Conservation (phyloP, 495 filamentous ascomycete genomes). For the Neurospora tetrasperma region DNA sequence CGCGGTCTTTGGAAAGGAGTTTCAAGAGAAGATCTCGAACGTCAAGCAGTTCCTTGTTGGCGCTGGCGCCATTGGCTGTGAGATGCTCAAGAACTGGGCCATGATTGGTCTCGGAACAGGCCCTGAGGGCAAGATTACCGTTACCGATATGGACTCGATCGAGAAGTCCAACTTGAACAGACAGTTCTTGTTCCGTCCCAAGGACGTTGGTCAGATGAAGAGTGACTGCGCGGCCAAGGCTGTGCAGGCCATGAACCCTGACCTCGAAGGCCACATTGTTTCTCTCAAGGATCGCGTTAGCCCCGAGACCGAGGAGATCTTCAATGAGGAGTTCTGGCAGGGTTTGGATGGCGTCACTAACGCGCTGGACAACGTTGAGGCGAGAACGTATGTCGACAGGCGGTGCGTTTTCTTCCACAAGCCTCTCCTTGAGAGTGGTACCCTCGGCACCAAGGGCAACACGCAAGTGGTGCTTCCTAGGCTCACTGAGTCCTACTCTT, state of each 20-base stretch:
- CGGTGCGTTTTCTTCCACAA: constrained; percentile 99
- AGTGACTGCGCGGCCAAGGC: constrained; percentile 88
- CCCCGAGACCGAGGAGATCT: constrained; percentile 85
- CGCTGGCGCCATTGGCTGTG: constrained; percentile 94
- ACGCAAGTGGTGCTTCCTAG: constrained; percentile 86
- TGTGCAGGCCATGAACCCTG: constrained; percentile 89
- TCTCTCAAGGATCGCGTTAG: constrained; percentile 84
- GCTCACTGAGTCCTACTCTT: constrained; percentile 95
- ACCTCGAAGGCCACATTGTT: constrained; percentile 74
- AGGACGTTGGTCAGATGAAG: constrained; percentile 95
- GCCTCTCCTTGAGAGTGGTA: constrained; percentile 91
- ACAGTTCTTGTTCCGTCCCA: constrained; percentile 90
- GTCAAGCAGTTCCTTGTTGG: constrained; percentile 89
- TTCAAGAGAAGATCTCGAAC: constrained; percentile 86
- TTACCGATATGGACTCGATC: constrained; percentile 97
- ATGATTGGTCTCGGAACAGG: constrained; percentile 94
- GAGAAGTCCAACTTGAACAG: constrained; percentile 99
- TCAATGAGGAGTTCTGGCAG: constrained; percentile 92
- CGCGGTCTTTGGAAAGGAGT: constrained; percentile 88
- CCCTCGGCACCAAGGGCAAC: constrained; percentile 96
- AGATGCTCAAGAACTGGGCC: constrained; percentile 99
- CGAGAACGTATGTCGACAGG: constrained; percentile 92
- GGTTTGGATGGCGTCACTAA: constrained; percentile 89
- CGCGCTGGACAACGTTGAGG: constrained; percentile 95
- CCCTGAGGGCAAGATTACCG: constrained; percentile 73